These are phyloP conservation scores for Populus alba DNA, from an alignment of 345 rosid genomes.

Conservation along the genomic window DNA sequence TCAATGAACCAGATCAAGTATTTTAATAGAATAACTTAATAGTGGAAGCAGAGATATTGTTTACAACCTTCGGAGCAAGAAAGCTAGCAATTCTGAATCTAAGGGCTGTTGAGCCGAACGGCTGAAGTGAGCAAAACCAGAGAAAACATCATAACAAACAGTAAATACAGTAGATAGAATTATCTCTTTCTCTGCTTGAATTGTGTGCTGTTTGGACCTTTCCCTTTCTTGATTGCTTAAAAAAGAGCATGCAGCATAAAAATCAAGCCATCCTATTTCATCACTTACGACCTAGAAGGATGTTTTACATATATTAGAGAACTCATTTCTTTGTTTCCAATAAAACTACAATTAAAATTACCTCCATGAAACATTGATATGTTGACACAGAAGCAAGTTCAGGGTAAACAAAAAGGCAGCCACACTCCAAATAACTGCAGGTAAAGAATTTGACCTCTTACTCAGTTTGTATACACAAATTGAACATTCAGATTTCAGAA, in stretches of 20 bases:
- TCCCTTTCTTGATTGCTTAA: conserved; percentile 36
- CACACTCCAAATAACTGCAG: conserved; percentile 69
- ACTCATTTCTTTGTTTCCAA: conserved; percentile 14
- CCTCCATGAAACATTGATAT: conserved; percentile 67
- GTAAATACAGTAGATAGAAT: conserved; percentile 55
- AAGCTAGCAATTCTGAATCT: conserved; percentile 45
- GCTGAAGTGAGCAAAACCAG: conserved; percentile 65
- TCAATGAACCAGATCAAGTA: neutral
- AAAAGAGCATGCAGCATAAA: conserved; percentile 36
- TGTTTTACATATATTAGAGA: neutral
- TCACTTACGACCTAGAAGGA: conserved; percentile 50
- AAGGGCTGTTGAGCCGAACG: conserved; percentile 53
- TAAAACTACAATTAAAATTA: conserved; percentile 19
- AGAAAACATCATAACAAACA: conserved; percentile 67
- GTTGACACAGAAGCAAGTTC: conserved; percentile 46
- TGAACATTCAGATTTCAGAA: conserved; percentile 1
- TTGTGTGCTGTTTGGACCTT: conserved; percentile 45
- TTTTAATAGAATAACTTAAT: neutral
- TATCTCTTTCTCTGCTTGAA: conserved; percentile 70
- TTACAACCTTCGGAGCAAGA: conserved; percentile 57
- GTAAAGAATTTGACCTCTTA: conserved; percentile 10
- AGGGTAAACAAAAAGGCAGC: conserved; percentile 55
- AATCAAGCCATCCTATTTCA: conserved; percentile 74
- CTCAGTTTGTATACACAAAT: neutral
- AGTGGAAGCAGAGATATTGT: conserved; percentile 1